These are phyloP conservation scores for Paracoccidioides lutzii DNA, from an alignment of 2,329 filamentous ascomycete genomes.

Conservation along the genomic window DNA sequence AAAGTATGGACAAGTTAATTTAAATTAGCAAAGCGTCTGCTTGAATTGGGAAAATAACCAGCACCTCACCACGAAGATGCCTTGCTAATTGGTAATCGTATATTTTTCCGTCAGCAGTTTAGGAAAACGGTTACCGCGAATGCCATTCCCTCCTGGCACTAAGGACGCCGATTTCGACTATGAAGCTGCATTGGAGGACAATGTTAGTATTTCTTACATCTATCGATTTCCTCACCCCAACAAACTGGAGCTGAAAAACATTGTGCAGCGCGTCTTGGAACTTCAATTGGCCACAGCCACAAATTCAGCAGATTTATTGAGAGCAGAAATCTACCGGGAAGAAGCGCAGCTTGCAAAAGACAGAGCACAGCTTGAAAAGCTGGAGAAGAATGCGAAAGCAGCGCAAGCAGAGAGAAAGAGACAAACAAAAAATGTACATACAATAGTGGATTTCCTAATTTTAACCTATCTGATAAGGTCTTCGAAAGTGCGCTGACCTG, in stretches of 20 bases:
- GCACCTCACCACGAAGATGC: not conserved
- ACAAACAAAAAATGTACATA: constrained; percentile 30
- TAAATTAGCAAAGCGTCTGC: not conserved
- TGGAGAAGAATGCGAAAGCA: constrained; percentile 32
- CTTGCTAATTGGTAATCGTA: not conserved
- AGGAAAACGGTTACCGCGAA: constrained; percentile 30
- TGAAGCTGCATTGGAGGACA: constrained; percentile 31
- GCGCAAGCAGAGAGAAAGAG: constrained; percentile 27
- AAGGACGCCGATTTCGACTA: constrained; percentile 33
- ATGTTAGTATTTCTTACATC: constrained; percentile 20
- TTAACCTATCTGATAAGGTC: not conserved
- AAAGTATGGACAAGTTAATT: constrained; percentile 21
- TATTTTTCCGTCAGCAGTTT: constrained; percentile 18
- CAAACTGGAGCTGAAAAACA: not conserved
- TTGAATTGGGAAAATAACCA: not conserved
- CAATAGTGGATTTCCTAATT: too few species aligned
- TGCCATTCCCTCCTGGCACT: constrained; percentile 34
- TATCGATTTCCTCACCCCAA: constrained; percentile 8
- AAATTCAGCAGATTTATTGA: constrained; percentile 28
- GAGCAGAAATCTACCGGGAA: constrained; percentile 31
- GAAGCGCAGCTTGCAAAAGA: constrained; percentile 30
- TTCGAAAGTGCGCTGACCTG: constrained; percentile 2
- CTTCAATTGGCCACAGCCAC: constrained; percentile 27
- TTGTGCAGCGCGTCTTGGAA: constrained; percentile 24
- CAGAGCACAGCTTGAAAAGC: constrained; percentile 27